Evolutionary conservation across 306 rosid genomes (phyloP), one percentile per base, ranked within the genome.

Genomic region (Abrus precatorius): DNA sequence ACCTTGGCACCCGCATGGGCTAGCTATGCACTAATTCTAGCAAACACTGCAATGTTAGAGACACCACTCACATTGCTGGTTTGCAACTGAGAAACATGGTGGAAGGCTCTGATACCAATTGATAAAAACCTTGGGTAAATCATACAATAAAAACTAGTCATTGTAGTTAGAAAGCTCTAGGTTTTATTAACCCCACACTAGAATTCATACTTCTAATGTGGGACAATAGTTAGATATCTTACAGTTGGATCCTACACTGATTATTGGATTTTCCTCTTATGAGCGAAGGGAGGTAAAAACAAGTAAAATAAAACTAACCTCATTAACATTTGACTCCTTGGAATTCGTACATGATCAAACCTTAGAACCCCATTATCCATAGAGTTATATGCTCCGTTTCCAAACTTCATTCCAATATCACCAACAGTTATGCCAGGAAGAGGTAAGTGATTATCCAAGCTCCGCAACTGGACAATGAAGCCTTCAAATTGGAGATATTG

Each of bases 311-410:
- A 48, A 80, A 74, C 87, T 61, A 81, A 95, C 99, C 94, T 93
- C 99, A 93, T 95, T 84, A 95, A 88, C 96, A 95, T 90, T 88
- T 91, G 99, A 80, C 82, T 69, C 88, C 99, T 91, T 11, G 99
- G 98, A 71, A 95, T 91, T 30, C 97, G 88, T 53, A 95, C 93
- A 76, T 93, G 88, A 66, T 91, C 94, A 85, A 95, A 93, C 78
- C 86, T 82, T 72, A 95, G 78, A 68, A 95, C 94, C 65, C 99
- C 99, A 87, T 95, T 95, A 84, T 95, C 99, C 99, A 95, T 95
- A 69, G 90, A 87, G 88, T 95, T 95, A 92, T 90, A 90, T 43
- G 96, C 99, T 75, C 94, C 99, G 88, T 86, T 91, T 83, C 97
- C 98, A 84, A 93, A 95, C 87, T 95, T 95, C 86, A 79, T 87